These are phyloP conservation scores for Tetrastigma voinierianum DNA, from an alignment of 164 flowering plant genomes.

Conservation along the genomic window DNA sequence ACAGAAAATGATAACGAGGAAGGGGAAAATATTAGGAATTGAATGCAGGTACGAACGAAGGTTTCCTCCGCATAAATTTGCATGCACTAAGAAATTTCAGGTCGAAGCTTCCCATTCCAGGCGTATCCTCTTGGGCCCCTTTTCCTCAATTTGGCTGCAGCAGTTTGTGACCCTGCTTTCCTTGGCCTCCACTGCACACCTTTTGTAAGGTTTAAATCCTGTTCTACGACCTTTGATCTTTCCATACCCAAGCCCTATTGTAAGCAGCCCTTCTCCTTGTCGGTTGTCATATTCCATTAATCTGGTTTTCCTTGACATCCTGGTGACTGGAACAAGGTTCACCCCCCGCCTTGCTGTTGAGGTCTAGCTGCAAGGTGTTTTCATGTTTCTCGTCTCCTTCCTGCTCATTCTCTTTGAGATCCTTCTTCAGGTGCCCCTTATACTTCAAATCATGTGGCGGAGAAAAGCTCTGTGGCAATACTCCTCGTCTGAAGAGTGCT, in stretches of 20 bases:
- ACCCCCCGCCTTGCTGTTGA: constrained; percentile 36
- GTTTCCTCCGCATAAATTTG: constrained; percentile 23
- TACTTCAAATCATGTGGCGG: constrained; percentile 42
- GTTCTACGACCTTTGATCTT: constrained; percentile 57
- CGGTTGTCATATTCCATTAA: constrained; percentile 5
- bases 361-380: constrained; percentile 32
- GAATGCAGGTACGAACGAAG: constrained; percentile 30
- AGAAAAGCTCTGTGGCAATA: constrained; percentile 90
- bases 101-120: constrained; percentile 60
- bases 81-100: constrained; percentile 30
- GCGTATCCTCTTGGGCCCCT: constrained; percentile 68
- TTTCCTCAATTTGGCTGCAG: constrained; percentile 54
- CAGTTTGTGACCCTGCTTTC: constrained; percentile 27
- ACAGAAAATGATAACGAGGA: constrained; percentile 8
- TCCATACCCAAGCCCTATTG: constrained; percentile 44
- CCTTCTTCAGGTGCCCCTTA: constrained; percentile 22
- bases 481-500: constrained; percentile 76
- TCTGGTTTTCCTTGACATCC: constrained; percentile 19
- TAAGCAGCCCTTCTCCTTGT: constrained; percentile 34
- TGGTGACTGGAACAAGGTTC: constrained; percentile 22
- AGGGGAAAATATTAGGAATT: constrained; percentile 5
- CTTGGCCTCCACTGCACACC: constrained; percentile 82
- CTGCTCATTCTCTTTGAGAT: constrained; percentile 22
- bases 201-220: constrained; percentile 95
- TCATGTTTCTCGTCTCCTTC: constrained; percentile 22